Evolutionary conservation across 805 yeast genomes (phyloP), one percentile per base, ranked within the genome.

Genomic region (Ogataea salicorniae): DNA sequence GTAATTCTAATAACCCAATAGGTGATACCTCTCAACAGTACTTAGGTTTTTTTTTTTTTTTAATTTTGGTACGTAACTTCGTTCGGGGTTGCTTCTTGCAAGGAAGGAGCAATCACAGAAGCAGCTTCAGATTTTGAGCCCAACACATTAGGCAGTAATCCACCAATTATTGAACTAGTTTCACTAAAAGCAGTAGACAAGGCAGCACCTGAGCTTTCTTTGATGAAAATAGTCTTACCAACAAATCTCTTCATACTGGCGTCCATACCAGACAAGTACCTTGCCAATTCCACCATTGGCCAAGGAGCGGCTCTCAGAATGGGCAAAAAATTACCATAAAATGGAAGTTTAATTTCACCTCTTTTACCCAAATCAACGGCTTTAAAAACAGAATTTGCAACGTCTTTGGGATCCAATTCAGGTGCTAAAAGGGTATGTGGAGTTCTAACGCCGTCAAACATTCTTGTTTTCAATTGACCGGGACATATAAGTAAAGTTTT

Each of bases 371-470:
- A 59, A 42, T 74, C 76, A 33, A 88, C 67, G 0, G 87, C 79
- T 4, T 64, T 59, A 16, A 83, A 68, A 3, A 91, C 75, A 36
- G 70, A 69, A 2, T 58, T 57, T 0, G 97, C 95, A 15, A 90
- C 83, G 50, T 73, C 73, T 8, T 57, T 59, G 0, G 94, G 90
- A 16, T 84, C 83, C 35, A 91, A 70, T 50, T 85, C 87, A 0
- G 97, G 98, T 0, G 98, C 98, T 7, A 91, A 62, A 5, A 84
- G 54, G 3, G 74, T 68, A 11, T 87, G 81, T 0, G 97, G 97
- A 0, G 96, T 84, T 31, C 66, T 51, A 6, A 92, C 87, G 2
- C 83, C 81, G 16, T 71, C 70, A 62, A 92, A 92, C 88, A 92
- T 76, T 2, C 62, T 57, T 0, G 97, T 89, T 42, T 74, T 76